phyloP scores from a whole-genome alignment of 177 flowering plant species.

The Vitis hybrid region DNA sequence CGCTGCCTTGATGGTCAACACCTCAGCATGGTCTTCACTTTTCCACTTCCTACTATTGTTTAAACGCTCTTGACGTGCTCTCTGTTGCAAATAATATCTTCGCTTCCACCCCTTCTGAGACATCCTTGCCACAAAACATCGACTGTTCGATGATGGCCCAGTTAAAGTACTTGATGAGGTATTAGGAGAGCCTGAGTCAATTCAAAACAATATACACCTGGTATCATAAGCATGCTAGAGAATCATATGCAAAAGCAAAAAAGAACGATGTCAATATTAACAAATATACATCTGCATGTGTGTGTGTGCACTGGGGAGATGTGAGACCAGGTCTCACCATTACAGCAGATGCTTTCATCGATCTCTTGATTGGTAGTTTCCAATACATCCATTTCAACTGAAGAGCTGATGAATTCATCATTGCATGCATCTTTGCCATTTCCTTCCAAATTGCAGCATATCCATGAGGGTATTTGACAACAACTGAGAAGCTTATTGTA shows the following conservation, averaged over 20 bases:
- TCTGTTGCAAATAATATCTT: constrained; percentile 62
- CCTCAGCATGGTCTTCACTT: constrained; percentile 40
- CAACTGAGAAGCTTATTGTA: constrained; percentile 64
- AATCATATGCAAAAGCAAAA: not conserved
- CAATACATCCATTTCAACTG: constrained; percentile 75
- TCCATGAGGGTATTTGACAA: constrained; percentile 80
- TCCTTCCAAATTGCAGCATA: constrained; percentile 84
- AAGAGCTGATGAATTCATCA: constrained; percentile 50
- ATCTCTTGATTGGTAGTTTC: constrained; percentile 38
- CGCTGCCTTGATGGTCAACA: constrained; percentile 26
- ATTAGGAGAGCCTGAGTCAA: constrained; percentile 45
- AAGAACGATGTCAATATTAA: not conserved
- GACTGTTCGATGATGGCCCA: constrained; percentile 46
- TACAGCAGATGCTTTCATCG: constrained; percentile 32
- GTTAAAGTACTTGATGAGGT: constrained; percentile 29
- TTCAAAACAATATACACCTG: not conserved
- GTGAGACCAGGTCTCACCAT: constrained; percentile 27
- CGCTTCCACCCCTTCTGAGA: constrained; percentile 65
- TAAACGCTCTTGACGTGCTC: constrained; percentile 81
- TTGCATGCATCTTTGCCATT: constrained; percentile 39
- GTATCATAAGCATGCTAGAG: not conserved
- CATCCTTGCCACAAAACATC: constrained; percentile 46
- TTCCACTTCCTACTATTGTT: constrained; percentile 72
- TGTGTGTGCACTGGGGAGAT: not conserved
- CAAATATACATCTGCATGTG: not conserved